Base-by-base conservation (phyloP, 352 stramenopile genomes). In the Blastocystis sp. region DNA sequence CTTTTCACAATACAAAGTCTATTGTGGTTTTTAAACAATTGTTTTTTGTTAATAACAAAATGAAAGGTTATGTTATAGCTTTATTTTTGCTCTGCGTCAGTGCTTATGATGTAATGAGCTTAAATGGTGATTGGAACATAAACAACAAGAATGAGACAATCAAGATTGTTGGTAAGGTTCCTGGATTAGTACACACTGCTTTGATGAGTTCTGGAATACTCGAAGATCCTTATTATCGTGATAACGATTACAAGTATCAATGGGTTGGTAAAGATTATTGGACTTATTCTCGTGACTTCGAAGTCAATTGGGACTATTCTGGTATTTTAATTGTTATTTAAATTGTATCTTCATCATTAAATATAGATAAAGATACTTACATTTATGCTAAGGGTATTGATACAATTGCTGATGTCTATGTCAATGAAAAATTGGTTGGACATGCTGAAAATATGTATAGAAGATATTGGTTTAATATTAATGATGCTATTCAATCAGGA, bases 211-310 rank as follows among this genome's bases (percentile, higher is more conserved):
- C 73, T 6, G 73, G 74, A 4, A 32, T 83, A 35, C 72, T 86
- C 33, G 46, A 65, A 0, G 73, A 82, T 24, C 76, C 77, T 24
- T 79, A 83, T 57, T 67, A 66, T 28, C 72, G 77, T 16, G 82
- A 73, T 68, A 80, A 84, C 40, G 78, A 86, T 68, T 69, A 64
- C 40, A 67, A 67, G 27, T 74, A 44, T 28, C 32, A 71, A 21
- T 86, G 77, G 77, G 56, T 84, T 2, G 75, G 75, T 18, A 31
- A 54, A 11, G 72, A 80, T 34, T 79, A 70, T 54, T 86, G 78
- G 78, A 65, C 71, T 10, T 86, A 55, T 37, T 55, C 52, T 10
- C 43, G 37, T 42, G 10, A 18, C 21, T 62, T 62, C 10, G 30
- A 19, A 2, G 13, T 62, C 28, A 32, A 48, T 49, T 62, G 40